Percentiles rank a stretch among this genome's conserved stretches.
Conservation (phyloP, 148 eudicot species). For the Rhododendron ferrugineum region DNA sequence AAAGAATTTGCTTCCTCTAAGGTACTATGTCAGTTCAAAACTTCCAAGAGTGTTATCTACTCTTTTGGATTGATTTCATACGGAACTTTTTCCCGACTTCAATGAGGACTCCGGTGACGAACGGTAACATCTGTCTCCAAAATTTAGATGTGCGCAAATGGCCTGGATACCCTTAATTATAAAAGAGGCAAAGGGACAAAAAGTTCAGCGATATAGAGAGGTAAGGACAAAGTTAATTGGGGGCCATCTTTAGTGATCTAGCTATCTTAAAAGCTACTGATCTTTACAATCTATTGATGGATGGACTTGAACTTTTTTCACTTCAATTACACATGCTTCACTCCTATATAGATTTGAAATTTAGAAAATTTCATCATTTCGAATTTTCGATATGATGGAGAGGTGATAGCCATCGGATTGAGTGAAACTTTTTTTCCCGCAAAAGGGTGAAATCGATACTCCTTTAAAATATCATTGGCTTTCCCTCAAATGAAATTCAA, state of each 20-base stretch:
- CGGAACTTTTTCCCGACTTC: too few relatives aligned
- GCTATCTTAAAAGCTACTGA: slow-evolving; percentile 1
- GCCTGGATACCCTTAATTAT: too few relatives aligned
- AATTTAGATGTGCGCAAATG: too few relatives aligned
- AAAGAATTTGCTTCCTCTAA: too few relatives aligned
- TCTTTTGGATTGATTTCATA: too few relatives aligned
- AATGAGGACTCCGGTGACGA: too few relatives aligned
- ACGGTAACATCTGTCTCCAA: too few relatives aligned
- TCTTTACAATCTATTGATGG: slow-evolving; percentile 10
- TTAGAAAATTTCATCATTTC: slow-evolving; percentile 8
- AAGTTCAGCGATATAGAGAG: not conserved
- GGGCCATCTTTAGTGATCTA: slow-evolving; percentile 3
- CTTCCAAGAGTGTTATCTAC: too few relatives aligned
- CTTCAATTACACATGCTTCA: slow-evolving; percentile 12
- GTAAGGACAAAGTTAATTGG: not conserved
- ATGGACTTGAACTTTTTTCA: slow-evolving; percentile 16
- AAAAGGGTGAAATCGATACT: not conserved
- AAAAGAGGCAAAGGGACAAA: too few relatives aligned
- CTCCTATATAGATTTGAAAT: slow-evolving; percentile 10
- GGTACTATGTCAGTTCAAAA: too few relatives aligned
- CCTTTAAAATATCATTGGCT: not conserved
- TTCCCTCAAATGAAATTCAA: slow-evolving; percentile 10
- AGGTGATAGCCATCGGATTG: not conserved
- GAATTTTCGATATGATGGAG: not conserved
- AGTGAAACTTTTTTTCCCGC: not conserved